Evolutionary conservation across 106 monocot species (phyloP), one percentile per base, ranked within the genome.

Genomic region (Triglochin maritima): DNA sequence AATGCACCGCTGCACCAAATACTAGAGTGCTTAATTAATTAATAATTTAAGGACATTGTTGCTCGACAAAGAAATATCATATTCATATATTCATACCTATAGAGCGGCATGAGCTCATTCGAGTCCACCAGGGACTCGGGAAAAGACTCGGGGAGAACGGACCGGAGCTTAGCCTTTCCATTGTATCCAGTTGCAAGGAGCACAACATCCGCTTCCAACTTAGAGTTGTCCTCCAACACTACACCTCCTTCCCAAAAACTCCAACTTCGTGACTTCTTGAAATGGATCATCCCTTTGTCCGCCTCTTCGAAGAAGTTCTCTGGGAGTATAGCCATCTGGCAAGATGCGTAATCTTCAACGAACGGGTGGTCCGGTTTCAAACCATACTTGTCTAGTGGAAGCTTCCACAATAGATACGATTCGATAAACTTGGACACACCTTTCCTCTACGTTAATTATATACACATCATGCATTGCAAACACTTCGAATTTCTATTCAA

Each of bases 321-420:
- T 9, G 89, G 89, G 51, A 89, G 53, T 3, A 94, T 83, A n/a
- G 86, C 87, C 87, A 94, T 89, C 68, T 89, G 89, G 48, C 94
- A 94, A 1, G 89, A 89, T 0, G 89, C 87, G 46, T 87, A 89
- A 72, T 89, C 94, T 63, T 89, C 89, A 7, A 74, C 77, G 55
- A 94, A 94, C 0, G 87, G 82, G 66, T 94, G 94, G 3, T 87
- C 81, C 0, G 94, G 89, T 50, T 53, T 67, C 50, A 94, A 51
- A 9, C 89, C 94, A 12, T 94, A 83, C 71, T 81, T 87, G 7
- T 79, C 73, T 10, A 94, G 66, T 3, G 94, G 87, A 2, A 87
- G 82, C 60, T 83, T 87, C 85, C 89, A 89, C 58, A 77, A 17
- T 9, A 89, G 69, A 57, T 94, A 89, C 0, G 89, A 89, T 59